phyloP scores from a whole-genome alignment of 2,329 filamentous ascomycete species.

The Verticillium isaacii region DNA sequence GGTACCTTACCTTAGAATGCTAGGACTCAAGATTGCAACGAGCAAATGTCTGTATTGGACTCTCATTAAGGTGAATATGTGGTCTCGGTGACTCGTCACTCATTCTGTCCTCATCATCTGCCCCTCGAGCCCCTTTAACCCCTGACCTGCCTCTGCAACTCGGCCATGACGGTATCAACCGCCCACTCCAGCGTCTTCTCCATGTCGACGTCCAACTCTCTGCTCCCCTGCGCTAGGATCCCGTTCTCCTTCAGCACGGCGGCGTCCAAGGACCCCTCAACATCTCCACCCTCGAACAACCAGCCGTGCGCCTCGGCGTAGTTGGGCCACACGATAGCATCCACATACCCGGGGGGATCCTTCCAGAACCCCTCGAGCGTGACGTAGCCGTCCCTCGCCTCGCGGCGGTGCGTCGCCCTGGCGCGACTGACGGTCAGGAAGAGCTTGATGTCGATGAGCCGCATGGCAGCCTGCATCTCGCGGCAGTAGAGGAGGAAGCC shows the following conservation, averaged over 20 bases:
- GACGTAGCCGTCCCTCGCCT: slow-evolving; percentile 70
- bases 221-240: slow-evolving; percentile 44
- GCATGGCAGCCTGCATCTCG: slow-evolving; percentile 48
- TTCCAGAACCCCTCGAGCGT: slow-evolving; percentile 89
- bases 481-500: slow-evolving; percentile 80
- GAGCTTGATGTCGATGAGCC: slow-evolving; percentile 67
- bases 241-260: slow-evolving; percentile 36
- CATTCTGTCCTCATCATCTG: too few species aligned
- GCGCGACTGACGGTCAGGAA: slow-evolving; percentile 69
- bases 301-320: slow-evolving; percentile 79
- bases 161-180: slow-evolving; percentile 54
- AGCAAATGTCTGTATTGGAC: too few species aligned
- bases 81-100: too few species aligned
- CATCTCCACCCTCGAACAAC: slow-evolving; percentile 68
- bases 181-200: slow-evolving; percentile 62
- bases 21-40: too few species aligned
- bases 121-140: not conserved
- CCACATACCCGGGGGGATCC: slow-evolving; percentile 91
- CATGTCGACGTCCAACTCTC: slow-evolving; percentile 51
- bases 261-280: slow-evolving; percentile 51
- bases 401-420: slow-evolving; percentile 59
- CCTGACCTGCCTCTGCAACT: slow-evolving; percentile 27
- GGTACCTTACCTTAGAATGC: too few species aligned
- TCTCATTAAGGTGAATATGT: too few species aligned
- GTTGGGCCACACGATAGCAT: slow-evolving; percentile 93